Conservation (phyloP, 176 grass and related monocot species). For the Aechmea fasciata region DNA sequence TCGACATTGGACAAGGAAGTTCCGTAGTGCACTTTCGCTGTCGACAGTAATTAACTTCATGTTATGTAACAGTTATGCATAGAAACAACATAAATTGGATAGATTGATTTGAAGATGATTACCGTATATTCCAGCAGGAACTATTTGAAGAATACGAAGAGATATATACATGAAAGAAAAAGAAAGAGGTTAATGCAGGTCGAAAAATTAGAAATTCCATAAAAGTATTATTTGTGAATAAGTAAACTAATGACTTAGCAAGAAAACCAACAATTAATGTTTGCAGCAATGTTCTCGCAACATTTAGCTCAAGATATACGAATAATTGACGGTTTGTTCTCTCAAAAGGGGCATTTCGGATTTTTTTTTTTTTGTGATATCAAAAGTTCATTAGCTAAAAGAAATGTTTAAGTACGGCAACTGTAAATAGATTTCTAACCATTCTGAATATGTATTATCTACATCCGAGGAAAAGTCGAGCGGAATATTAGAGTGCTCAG, state of each 20-base stretch:
- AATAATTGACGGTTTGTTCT: no score
- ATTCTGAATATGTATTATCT: background rate
- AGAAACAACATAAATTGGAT: conserved; percentile 6
- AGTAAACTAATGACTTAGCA: background rate
- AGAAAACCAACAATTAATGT: background rate
- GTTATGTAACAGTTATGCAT: background rate
- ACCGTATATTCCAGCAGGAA: conserved; percentile 97
- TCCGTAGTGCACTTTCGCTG: conserved; percentile 83
- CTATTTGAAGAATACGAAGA: conserved; percentile 37
- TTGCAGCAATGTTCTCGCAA: background rate
- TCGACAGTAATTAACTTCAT: conserved; percentile 1
- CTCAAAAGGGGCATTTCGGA: no score
- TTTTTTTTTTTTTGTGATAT: no score
- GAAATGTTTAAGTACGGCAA: no score
- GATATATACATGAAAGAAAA: conserved; percentile 55
- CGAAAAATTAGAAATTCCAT: background rate
- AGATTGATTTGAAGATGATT: conserved; percentile 24
- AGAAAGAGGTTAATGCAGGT: conserved; percentile 36
- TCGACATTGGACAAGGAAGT: conserved; percentile 79
- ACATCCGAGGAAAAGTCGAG: no score
- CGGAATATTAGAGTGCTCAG: no score
- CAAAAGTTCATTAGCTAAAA: no score
- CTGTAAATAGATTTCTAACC: no score
- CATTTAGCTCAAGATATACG: no score
- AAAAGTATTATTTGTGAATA: background rate